These are phyloP conservation scores for Quercus phellos DNA, from an alignment of 331 rosid genomes.

Conservation along the genomic window DNA sequence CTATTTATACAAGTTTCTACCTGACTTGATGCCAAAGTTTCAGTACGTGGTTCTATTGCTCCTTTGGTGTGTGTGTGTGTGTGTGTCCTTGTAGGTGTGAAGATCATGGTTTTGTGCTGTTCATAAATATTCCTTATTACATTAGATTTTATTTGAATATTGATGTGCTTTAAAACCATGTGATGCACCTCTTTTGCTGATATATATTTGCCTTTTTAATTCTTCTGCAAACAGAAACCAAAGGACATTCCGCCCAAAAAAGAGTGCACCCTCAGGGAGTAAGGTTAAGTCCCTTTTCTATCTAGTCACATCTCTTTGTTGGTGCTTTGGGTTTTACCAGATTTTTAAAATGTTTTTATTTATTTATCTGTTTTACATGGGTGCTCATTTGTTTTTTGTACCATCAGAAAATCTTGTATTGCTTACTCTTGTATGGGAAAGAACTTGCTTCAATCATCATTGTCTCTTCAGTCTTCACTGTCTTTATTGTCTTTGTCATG, in stretches of 20 bases:
- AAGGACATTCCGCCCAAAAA: constrained; percentile 96
- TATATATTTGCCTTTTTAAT: constrained; percentile 3
- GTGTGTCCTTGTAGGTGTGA: neutral
- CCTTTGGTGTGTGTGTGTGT: neutral
- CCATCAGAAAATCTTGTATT: constrained; percentile 1
- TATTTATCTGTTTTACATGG: too few species aligned
- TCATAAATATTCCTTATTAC: constrained; percentile 3
- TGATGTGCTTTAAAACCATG: neutral
- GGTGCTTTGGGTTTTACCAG: neutral
- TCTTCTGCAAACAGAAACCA: constrained; percentile 73
- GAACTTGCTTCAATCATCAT: too few species aligned
- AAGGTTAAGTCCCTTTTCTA: constrained; percentile 58
- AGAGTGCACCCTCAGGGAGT: constrained; percentile 97
- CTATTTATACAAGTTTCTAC: neutral
- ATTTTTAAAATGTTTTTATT: neutral
- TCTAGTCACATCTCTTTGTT: neutral
- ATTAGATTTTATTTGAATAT: constrained; percentile 8
- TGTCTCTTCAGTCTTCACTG: too few species aligned
- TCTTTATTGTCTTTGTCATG: too few species aligned
- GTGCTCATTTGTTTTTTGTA: too few species aligned
- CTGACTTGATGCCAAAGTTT: neutral
- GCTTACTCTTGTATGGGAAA: neutral
- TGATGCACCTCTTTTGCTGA: neutral
- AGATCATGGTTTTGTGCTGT: neutral
- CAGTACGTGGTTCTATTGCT: neutral